Conservation (phyloP, 257 asterid species). For the Lycium ferocissimum region DNA sequence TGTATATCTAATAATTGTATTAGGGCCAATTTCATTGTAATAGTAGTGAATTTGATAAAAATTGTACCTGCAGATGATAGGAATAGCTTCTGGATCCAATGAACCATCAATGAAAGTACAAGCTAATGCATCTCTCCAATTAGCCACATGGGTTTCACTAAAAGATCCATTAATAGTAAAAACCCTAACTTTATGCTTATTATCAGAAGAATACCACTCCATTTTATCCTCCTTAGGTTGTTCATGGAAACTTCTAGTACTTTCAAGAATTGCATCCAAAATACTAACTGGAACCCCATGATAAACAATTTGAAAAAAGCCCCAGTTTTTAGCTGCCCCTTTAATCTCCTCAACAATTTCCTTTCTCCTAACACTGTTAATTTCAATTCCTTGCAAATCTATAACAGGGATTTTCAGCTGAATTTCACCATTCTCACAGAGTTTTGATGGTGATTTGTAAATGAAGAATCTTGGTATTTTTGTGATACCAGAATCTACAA, state of each 20-base stretch:
- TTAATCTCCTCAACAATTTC: slow-evolving; percentile 56
- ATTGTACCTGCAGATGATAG: slow-evolving; percentile 63
- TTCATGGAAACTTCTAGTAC: slow-evolving; percentile 60
- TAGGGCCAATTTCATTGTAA: background rate
- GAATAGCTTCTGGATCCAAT: slow-evolving; percentile 52
- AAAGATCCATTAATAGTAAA: slow-evolving; percentile 56
- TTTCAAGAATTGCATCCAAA: slow-evolving; percentile 49
- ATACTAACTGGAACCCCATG: slow-evolving; percentile 68
- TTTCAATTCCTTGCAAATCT: slow-evolving; percentile 52
- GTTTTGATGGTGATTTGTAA: slow-evolving; percentile 21
- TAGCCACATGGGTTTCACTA: slow-evolving; percentile 50
- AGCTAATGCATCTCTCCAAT: slow-evolving; percentile 75
- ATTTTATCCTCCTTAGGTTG: slow-evolving; percentile 62
- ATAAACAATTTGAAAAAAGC: slow-evolving; percentile 71
- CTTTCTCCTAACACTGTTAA: slow-evolving; percentile 32
- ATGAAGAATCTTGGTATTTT: slow-evolving; percentile 65
- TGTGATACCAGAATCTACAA: slow-evolving; percentile 61
- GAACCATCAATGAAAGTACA: slow-evolving; percentile 53
- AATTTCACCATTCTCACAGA: background rate
- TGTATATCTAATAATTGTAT: too few species aligned
- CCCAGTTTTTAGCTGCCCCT: slow-evolving; percentile 62
- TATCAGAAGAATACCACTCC: slow-evolving; percentile 60
- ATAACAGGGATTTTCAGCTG: slow-evolving; percentile 52
- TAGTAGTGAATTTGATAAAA: background rate
- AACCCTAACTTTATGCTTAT: slow-evolving; percentile 47